These are phyloP conservation scores for Lentinus brumalis DNA, from an alignment of 768 basidiomycete species.

Conservation along the genomic window DNA sequence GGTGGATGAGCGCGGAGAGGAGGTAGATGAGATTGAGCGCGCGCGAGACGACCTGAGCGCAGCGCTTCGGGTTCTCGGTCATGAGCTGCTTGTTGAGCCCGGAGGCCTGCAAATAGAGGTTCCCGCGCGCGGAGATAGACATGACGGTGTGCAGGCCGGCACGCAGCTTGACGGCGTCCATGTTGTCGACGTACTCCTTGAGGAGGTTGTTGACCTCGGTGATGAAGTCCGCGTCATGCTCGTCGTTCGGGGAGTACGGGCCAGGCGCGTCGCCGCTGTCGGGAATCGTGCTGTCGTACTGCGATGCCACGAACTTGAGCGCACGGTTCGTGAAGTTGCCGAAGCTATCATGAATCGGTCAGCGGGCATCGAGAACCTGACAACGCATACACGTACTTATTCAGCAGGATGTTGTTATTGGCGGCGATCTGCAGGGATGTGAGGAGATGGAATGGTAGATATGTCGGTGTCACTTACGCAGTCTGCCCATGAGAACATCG, in stretches of 20 bases:
- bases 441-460: too few relatives aligned
- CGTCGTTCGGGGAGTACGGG: slow-evolving; percentile 66
- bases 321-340: slow-evolving; percentile 97
- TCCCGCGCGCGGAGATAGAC: slow-evolving; percentile 86
- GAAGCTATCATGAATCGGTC: slow-evolving; percentile 51
- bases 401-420: slow-evolving; percentile 91
- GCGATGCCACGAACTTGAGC: slow-evolving; percentile 89
- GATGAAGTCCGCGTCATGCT: slow-evolving; percentile 74
- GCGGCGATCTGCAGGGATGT: slow-evolving; percentile 64
- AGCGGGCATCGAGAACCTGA: neutral
- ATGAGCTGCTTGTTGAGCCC: slow-evolving; percentile 90
- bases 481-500: slow-evolving; percentile 96
- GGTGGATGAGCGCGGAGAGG: slow-evolving; percentile 82
- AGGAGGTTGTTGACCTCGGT: slow-evolving; percentile 77
- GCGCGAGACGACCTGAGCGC: slow-evolving; percentile 87
- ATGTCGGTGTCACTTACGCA: slow-evolving; percentile 58
- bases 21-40: slow-evolving; percentile 93
- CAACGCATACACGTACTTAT: slow-evolving; percentile 62
- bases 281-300: slow-evolving; percentile 79
- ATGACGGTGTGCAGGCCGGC: slow-evolving; percentile 87
- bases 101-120: slow-evolving; percentile 92
- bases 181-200: slow-evolving; percentile 77
- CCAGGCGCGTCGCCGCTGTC: slow-evolving; percentile 74
- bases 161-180: slow-evolving; percentile 92
- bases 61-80: slow-evolving; percentile 76